A percentile compares a stretch with the other conserved stretches of the same genome.
Evolutionary conservation across 805 yeast genomes (phyloP).

Genomic region (Metschnikowia arizonensis): DNA sequence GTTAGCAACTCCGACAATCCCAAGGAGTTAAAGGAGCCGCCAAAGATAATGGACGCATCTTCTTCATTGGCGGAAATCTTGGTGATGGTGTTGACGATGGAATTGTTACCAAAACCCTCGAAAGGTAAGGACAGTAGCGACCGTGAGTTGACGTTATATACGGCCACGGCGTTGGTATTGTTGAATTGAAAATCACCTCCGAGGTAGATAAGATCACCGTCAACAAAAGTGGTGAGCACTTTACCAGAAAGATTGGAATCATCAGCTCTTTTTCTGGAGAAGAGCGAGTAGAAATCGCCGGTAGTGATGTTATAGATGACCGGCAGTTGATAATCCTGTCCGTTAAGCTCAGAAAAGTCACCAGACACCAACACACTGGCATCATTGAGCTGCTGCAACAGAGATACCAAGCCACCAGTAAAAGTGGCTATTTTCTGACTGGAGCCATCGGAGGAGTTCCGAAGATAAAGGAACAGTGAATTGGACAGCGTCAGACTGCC

Average conservation of each 20-base stretch:
- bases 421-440: conserved; percentile 23
- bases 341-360: conserved; percentile 33
- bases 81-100: conserved; percentile 60
- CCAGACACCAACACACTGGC: conserved; percentile 34
- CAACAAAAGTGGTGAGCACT: conserved; percentile 36
- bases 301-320: conserved; percentile 32
- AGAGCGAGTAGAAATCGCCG: conserved; percentile 22
- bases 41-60: conserved; percentile 60
- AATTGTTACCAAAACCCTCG: conserved; percentile 64
- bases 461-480: conserved; percentile 14
- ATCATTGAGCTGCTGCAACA: conserved; percentile 23
- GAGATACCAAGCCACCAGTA: conserved; percentile 29
- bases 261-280: conserved; percentile 16
- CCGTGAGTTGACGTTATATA: conserved; percentile 51
- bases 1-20: conserved; percentile 46
- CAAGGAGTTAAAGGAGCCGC: conserved; percentile 67
- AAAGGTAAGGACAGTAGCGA: conserved; percentile 54
- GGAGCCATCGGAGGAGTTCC: conserved; percentile 12
- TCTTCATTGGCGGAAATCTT: conserved; percentile 32
- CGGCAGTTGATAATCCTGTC: conserved; percentile 26
- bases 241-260: conserved; percentile 24
- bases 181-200: conserved; percentile 74
- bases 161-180: conserved; percentile 53
- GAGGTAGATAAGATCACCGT: conserved; percentile 52
- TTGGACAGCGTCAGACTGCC: conserved; percentile 7